phyloP scores from a whole-genome alignment of 345 rosid species.

The Acer negundo region DNA sequence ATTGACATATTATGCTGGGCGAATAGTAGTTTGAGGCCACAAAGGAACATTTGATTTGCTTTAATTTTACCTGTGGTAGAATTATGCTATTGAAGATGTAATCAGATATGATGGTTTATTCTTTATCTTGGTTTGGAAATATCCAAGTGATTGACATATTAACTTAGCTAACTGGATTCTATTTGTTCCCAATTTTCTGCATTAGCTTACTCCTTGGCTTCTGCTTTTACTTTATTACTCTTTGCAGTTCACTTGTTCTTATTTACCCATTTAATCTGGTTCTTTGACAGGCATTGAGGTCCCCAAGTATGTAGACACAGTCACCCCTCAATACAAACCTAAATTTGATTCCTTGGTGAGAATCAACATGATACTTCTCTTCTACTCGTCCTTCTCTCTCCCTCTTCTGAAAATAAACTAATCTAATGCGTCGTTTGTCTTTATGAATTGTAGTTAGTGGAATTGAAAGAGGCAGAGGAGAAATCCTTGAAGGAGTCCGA shows the following conservation, averaged over 20 bases:
- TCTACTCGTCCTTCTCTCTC: not conserved
- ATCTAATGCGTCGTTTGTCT: conserved; percentile 2
- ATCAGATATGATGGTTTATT: not conserved
- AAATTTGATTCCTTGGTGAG: conserved; percentile 92
- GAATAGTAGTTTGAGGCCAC: not conserved
- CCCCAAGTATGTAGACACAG: conserved; percentile 85
- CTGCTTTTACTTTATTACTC: not conserved
- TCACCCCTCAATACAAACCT: conserved; percentile 92
- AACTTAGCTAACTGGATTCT: not conserved
- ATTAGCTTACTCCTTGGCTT: not conserved
- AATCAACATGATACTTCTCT: conserved; percentile 8
- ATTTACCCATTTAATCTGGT: not conserved
- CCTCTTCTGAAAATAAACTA: too few relatives aligned
- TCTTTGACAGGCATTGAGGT: conserved; percentile 70
- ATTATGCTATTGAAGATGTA: not conserved
- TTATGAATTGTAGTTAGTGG: conserved; percentile 58
- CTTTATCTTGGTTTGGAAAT: not conserved
- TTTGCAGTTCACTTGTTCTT: not conserved
- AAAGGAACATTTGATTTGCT: not conserved
- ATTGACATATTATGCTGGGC: not conserved
- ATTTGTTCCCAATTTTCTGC: not conserved
- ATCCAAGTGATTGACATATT: not conserved
- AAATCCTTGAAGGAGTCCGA: conserved; percentile 83
- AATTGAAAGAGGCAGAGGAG: conserved; percentile 89
- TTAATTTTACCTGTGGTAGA: not conserved